Conservation (phyloP, 352 stramenopile species). For the Phytopythium aichiense region DNA sequence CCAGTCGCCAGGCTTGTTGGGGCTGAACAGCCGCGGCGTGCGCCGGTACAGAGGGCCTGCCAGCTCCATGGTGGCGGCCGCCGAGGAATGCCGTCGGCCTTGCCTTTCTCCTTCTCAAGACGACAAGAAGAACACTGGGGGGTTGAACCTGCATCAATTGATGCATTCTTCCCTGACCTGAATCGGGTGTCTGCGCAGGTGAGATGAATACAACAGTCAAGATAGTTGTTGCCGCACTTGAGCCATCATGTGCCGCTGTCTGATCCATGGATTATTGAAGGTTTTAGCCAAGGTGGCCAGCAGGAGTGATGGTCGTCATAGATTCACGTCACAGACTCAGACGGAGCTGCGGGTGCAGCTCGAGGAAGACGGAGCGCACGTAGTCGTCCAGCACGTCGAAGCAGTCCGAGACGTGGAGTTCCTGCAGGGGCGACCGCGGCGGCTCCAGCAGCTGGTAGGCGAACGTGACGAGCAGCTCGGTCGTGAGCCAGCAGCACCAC, state of each 20-base stretch:
- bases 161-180: no score
- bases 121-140: neutral
- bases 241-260: no score
- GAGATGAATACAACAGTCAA: no score
- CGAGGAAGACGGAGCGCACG: slow-evolving; percentile 52
- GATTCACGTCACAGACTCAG: neutral
- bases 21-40: slow-evolving; percentile 64
- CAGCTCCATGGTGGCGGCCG: slow-evolving; percentile 38
- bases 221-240: no score
- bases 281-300: no score
- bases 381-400: slow-evolving; percentile 81
- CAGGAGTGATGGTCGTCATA: no score
- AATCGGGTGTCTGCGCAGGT: no score
- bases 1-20: slow-evolving; percentile 72
- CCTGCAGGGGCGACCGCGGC: slow-evolving; percentile 32
- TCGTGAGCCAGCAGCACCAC: slow-evolving; percentile 83
- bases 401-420: slow-evolving; percentile 58
- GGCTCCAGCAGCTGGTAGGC: slow-evolving; percentile 66
- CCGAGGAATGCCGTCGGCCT: neutral
- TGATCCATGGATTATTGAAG: no score
- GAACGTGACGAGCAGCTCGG: slow-evolving; percentile 65
- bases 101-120: neutral
- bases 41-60: slow-evolving; percentile 68
- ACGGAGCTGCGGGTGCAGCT: slow-evolving; percentile 39
- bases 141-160: no score